Conservation (phyloP, 352 stramenopile species). For the Pythium plurisporium region DNA sequence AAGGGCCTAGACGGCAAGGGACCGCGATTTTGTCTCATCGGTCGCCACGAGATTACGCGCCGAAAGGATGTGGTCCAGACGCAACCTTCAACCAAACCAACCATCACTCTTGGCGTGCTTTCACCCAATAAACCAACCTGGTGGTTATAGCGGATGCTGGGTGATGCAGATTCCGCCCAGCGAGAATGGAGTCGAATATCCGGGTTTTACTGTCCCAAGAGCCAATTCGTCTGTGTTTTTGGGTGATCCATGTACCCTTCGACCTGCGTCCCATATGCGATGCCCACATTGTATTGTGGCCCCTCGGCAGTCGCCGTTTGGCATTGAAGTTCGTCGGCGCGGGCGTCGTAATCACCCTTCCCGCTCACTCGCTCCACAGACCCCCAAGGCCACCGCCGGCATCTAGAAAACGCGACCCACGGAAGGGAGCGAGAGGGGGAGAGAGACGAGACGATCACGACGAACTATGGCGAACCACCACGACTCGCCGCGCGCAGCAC, state of each 20-base stretch:
- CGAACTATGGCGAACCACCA: constrained; percentile 1
- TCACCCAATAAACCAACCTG: neutral
- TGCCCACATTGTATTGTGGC: neutral
- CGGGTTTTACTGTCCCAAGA: neutral
- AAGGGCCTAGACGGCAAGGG: too few relatives aligned
- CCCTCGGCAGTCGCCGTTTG: neutral
- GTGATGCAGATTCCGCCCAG: too few relatives aligned
- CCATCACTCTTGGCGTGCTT: neutral
- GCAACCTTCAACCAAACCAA: constrained; percentile 9
- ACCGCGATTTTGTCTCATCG: too few relatives aligned
- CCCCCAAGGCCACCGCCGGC: neutral
- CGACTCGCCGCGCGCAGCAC: neutral
- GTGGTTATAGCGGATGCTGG: too few relatives aligned
- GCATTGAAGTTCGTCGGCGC: constrained; percentile 1
- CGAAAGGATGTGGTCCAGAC: too few relatives aligned
- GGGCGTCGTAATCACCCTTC: constrained; percentile 9
- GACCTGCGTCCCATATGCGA: constrained; percentile 6
- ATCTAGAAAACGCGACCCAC: neutral
- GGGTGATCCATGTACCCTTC: too few relatives aligned
- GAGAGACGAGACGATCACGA: neutral
- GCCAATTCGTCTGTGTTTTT: neutral
- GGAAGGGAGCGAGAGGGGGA: too few relatives aligned
- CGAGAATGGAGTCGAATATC: neutral
- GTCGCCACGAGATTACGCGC: too few relatives aligned
- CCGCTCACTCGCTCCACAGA: neutral